A percentile compares a stretch with the other conserved stretches of the same genome.
phyloP scores from a whole-genome alignment of 345 rosid species.

The Excoecaria agallocha region DNA sequence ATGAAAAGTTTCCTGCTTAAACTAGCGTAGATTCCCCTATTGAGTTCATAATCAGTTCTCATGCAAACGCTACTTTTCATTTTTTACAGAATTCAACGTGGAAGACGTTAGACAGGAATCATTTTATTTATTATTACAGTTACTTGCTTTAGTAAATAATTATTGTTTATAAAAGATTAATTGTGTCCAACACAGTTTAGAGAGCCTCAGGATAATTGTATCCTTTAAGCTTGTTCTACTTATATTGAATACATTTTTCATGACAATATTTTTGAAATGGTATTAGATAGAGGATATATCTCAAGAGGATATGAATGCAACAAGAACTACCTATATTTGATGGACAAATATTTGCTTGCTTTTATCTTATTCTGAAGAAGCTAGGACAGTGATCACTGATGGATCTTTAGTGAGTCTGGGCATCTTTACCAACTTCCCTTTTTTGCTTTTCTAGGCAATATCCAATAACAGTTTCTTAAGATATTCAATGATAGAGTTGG shows the following conservation, averaged over 20 bases:
- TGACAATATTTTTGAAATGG: too few species aligned
- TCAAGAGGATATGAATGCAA: background rate
- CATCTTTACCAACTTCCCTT: background rate
- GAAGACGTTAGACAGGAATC: background rate
- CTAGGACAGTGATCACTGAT: background rate
- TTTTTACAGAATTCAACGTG: background rate
- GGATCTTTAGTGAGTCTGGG: background rate
- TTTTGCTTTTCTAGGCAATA: constrained; percentile 5
- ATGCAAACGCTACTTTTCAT: background rate
- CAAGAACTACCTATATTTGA: background rate
- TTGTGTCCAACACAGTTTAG: background rate
- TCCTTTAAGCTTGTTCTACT: background rate
- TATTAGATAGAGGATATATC: background rate
- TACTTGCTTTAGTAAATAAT: background rate
- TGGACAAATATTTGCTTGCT: background rate
- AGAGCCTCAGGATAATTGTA: background rate
- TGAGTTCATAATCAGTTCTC: background rate
- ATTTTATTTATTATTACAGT: background rate
- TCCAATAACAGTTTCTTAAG: background rate
- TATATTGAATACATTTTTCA: background rate
- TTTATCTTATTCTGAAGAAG: background rate
- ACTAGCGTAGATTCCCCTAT: background rate
- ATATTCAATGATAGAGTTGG: background rate
- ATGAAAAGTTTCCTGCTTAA: background rate
- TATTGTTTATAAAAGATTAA: background rate